Evolutionary conservation across 1,139 yeast species (phyloP), one percentile per base, ranked within the genome.

Genomic region (Taphrina populina): DNA sequence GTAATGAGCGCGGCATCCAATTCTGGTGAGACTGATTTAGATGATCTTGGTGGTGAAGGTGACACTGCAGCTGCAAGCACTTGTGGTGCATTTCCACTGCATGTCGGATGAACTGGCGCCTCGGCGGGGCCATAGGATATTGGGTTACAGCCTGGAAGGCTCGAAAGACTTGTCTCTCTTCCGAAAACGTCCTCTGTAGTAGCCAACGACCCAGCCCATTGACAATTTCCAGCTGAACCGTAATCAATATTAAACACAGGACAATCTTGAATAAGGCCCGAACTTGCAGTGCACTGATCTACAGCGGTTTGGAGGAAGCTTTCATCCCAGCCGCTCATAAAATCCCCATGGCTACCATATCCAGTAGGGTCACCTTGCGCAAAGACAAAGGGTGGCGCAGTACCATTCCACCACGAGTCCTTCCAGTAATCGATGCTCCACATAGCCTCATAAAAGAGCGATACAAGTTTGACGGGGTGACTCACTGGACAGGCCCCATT

Each of bases 301-400:
- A 57, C 53, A 19, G 59, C 59, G 4, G 56, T 21, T 26, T 52
- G 57, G 29, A 57, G 26, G 26, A 57, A 57, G 21, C 27, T 46
- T 21, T 26, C 32, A 32, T 55, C 57, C 59, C 59, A 57, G 10
- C 58, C 59, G 41, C 45, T 47, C 24, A 57, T 41, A 23, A 57
- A 47, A 35, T 57, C 59, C 3, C 57, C 59, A 41, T 57, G 59
- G 36, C 35, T 33, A 3, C 57, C 59, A 32, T 33, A 55, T 7
- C 59, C 59, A 1, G 59, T 57, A 17, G 57, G 53, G 27, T 57
- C 59, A 11, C 59, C 59, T 11, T 37, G 51, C 3, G 59, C 35
- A 20, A 52, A 53, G 17, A 57, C 55, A 23, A 52, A 57, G 3
- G 55, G 58, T 7, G 47, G 57, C 3, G 41, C 27, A 17, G 52